A percentile compares a stretch with the other conserved stretches of the same genome.
These are phyloP conservation scores for Vigna mungo DNA, from an alignment of 306 rosid species.

Conservation along the genomic window DNA sequence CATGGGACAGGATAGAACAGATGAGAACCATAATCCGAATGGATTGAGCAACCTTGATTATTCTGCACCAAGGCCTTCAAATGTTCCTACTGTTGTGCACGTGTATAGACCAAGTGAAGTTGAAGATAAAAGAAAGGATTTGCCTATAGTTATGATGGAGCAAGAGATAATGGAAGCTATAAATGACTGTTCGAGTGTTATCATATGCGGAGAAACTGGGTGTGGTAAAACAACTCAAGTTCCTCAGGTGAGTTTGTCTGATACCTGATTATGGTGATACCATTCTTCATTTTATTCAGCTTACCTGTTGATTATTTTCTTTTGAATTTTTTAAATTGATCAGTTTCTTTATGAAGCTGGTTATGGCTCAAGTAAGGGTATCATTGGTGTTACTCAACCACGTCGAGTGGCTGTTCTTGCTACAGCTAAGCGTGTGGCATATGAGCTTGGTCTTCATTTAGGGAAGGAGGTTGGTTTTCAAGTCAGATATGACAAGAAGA, in stretches of 20 bases:
- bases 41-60: constrained; percentile 41
- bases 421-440: constrained; percentile 90
- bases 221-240: constrained; percentile 99
- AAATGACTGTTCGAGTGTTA: constrained; percentile 71
- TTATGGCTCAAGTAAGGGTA: constrained; percentile 78
- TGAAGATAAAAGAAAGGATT: constrained; percentile 79
- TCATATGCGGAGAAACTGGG: constrained; percentile 97
- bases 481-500: constrained; percentile 89
- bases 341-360: constrained; percentile 96
- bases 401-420: constrained; percentile 97
- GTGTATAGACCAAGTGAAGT: constrained; percentile 78
- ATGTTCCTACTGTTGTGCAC: constrained; percentile 73
- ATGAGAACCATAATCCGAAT: constrained; percentile 40
- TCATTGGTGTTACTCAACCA: constrained; percentile 95
- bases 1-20: constrained; percentile 56
- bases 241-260: constrained; percentile 74
- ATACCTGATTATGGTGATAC: constrained; percentile 35
- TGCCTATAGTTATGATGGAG: constrained; percentile 98
- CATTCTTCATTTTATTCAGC: constrained; percentile 28
- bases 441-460: constrained; percentile 79
- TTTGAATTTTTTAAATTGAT: not conserved
- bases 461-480: constrained; percentile 94
- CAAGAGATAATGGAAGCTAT: constrained; percentile 98
- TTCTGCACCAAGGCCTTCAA: constrained; percentile 45
- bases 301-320: not conserved